Evolutionary conservation across 2,329 filamentous ascomycete genomes (phyloP).

Genomic region (Coniosporium tulheliwenetii): DNA sequence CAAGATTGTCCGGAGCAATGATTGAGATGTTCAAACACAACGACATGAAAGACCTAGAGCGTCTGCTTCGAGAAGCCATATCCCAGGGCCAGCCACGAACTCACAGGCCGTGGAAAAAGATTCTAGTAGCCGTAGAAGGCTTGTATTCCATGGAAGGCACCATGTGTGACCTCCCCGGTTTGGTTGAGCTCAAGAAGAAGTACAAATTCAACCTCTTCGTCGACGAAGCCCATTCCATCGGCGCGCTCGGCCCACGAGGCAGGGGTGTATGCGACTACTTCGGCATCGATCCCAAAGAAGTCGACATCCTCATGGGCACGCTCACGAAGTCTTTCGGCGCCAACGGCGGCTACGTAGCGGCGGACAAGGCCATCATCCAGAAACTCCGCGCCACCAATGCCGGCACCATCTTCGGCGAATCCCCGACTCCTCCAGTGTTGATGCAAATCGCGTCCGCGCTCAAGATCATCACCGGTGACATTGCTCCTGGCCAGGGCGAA

Average conservation of each 20-base stretch:
- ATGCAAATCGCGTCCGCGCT: constrained; percentile 82
- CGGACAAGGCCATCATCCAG: constrained; percentile 79
- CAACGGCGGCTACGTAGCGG: constrained; percentile 90
- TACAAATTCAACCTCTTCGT: constrained; percentile 97
- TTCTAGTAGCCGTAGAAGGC: constrained; percentile 87
- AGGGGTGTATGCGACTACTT: constrained; percentile 97
- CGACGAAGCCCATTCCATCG: constrained; percentile 92
- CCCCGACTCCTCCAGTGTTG: constrained; percentile 73
- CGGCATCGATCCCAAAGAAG: constrained; percentile 67
- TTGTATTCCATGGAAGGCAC: constrained; percentile 99
- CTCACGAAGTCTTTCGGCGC: constrained; percentile 97
- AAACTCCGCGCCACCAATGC: constrained; percentile 79
- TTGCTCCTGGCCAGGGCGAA: constrained; percentile 80
- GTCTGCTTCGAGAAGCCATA: constrained; percentile 75
- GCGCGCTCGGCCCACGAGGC: constrained; percentile 75
- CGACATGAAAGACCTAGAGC: constrained; percentile 78
- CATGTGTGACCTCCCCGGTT: constrained; percentile 90
- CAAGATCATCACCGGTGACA: constrained; percentile 75
- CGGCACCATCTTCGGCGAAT: constrained; percentile 73
- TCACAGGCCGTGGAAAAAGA: constrained; percentile 99
- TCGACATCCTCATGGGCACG: constrained; percentile 96
- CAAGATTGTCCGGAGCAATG: constrained; percentile 84
- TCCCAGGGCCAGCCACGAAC: constrained; percentile 94
- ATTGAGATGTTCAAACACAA: constrained; percentile 98
- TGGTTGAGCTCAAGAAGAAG: constrained; percentile 74